Evolutionary conservation across 805 yeast genomes (phyloP).

Genomic region (Zygoascus biomembranicola): DNA sequence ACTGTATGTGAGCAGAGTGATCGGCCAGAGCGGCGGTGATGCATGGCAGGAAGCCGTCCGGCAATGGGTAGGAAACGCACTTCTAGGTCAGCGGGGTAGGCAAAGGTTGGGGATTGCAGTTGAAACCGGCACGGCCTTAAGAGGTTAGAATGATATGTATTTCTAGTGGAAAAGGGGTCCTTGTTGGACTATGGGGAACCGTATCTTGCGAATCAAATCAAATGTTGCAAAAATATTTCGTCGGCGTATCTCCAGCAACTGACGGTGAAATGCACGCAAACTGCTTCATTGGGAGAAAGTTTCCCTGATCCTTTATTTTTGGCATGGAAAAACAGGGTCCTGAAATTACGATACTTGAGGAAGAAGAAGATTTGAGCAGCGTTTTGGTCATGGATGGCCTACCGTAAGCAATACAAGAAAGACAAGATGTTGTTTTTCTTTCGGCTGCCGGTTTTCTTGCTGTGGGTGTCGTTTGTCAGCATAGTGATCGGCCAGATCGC

Average conservation of each 20-base stretch:
- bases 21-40: not conserved
- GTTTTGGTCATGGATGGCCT: slow-evolving; percentile 28
- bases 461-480: too few species aligned
- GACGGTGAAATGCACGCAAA: too few species aligned
- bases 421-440: slow-evolving; percentile 82
- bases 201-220: too few species aligned
- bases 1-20: not conserved
- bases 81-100: not conserved
- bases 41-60: not conserved
- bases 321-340: too few species aligned
- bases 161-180: too few species aligned
- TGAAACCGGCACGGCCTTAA: not conserved
- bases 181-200: too few species aligned
- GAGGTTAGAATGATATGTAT: not conserved
- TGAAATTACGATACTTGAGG: too few species aligned
- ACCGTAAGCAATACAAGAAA: slow-evolving; percentile 44
- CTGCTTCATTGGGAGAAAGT: too few species aligned
- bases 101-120: not conserved
- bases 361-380: slow-evolving; percentile 15
- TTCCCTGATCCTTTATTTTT: too few species aligned
- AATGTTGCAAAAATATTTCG: too few species aligned
- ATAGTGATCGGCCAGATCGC: too few species aligned
- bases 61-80: not conserved
- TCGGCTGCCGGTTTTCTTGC: slow-evolving; percentile 74
- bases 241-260: too few species aligned